Evolutionary conservation across 2,329 filamentous ascomycete genomes (phyloP), one percentile per base, ranked within the genome.

Genomic region (Emergomyces africanus): DNA sequence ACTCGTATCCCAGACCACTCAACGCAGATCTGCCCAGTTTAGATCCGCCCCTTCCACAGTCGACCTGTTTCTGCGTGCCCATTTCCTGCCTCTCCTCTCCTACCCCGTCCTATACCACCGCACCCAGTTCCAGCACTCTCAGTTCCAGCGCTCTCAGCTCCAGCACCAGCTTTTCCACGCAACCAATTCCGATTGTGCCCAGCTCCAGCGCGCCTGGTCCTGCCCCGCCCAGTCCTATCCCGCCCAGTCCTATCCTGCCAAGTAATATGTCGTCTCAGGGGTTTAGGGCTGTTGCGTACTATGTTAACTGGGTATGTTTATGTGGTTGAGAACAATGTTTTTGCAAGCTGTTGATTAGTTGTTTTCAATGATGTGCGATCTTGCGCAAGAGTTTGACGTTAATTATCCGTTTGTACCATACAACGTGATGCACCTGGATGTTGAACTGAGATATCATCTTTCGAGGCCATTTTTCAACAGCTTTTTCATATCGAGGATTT

Each of bases 231-330:
- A 53, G 50, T n/a, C 33, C 50, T 12, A 25, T 5, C 14, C n/a
- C 33, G 18, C n/a, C 50, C 5, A 14, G 3, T 10, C 33, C 50
- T 3, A n/a, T 3, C 9, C 42, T n/a, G 5, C 41, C 51, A 33
- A 28, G 33, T 3, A n/a, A n/a, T n/a, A n/a, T n/a, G n/a, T n/a
- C n/a, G n/a, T n/a, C n/a, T n/a, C n/a, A 61, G 3, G 64, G 63
- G 5, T 65, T 59, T 20, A 65, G 57, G 64, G 69, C 71, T 1
- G 72, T 77, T 51, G 72, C 68, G 23, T 77, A 76, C 61, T 76
- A 71, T 61, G 74, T 76, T 48, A 76, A 77, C 62, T 77, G 75
- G 75, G 73, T 75, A 69, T 3, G 30, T 30, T 30, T 30, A 30
- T 61, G 69, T 62, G 33, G 37, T 42, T 28, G 20, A 28, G n/a